Percentiles rank a stretch among this genome's conserved stretches.
Evolutionary conservation across 306 rosid species (phyloP).

Genomic region (Rosa rugosa): DNA sequence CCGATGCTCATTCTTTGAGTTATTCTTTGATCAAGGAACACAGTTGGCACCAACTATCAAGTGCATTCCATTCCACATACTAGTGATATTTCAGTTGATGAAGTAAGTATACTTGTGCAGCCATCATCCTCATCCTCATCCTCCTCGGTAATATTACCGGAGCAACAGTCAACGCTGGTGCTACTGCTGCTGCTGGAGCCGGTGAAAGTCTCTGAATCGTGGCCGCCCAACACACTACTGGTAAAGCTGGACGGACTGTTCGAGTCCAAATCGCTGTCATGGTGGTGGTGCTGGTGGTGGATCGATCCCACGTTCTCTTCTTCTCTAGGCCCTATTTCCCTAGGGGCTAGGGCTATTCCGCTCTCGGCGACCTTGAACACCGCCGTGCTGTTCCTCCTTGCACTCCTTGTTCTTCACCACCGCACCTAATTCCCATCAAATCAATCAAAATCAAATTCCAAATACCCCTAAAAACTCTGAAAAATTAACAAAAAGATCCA

Average conservation of each 20-base stretch:
- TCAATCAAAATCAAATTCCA: not conserved
- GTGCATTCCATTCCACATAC: too few species aligned
- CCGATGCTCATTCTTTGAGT: too few species aligned
- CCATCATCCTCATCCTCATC: slow-evolving; percentile 59
- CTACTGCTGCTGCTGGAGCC: slow-evolving; percentile 61
- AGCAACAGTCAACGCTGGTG: slow-evolving; percentile 78
- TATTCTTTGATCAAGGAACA: too few species aligned
- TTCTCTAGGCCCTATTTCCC: slow-evolving; percentile 42
- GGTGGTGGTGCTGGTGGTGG: slow-evolving; percentile 34
- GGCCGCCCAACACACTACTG: slow-evolving; percentile 54
- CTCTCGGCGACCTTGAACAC: slow-evolving; percentile 37
- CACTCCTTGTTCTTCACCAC: slow-evolving; percentile 58
- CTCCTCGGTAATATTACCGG: slow-evolving; percentile 79
- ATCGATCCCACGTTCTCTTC: slow-evolving; percentile 48
- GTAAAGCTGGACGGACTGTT: slow-evolving; percentile 61
- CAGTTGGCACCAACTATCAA: too few species aligned
- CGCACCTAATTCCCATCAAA: slow-evolving; percentile 50
- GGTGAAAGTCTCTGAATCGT: slow-evolving; percentile 80
- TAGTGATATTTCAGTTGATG: too few species aligned
- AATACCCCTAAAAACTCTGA: not conserved
- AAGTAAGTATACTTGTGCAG: slow-evolving; percentile 19
- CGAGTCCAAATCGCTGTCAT: slow-evolving; percentile 62
- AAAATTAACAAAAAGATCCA: not conserved
- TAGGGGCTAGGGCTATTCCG: slow-evolving; percentile 15
- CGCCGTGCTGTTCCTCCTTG: slow-evolving; percentile 27